Evolutionary conservation across 1,284 basidiomycete species (phyloP), one percentile per base, ranked within the genome.

Genomic region (Boletus semigastroideus): DNA sequence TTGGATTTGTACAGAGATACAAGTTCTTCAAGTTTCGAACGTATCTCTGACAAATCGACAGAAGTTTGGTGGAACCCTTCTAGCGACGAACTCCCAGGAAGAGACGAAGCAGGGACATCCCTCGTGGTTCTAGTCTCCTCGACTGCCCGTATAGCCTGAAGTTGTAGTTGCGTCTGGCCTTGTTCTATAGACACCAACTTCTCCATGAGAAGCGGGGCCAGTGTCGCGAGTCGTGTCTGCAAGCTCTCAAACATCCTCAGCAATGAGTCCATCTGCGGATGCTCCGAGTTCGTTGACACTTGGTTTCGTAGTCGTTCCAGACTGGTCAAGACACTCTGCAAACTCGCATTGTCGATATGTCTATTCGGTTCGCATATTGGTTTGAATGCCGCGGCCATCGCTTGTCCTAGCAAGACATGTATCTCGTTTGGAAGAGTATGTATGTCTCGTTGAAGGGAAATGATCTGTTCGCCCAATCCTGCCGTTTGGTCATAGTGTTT

Each of bases 381-480:
- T 34, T 49, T 52, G 9, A 34, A 14, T 22, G 48, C 43, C 12
- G 46, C 46, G 17, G 41, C 31, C 38, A 62, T 20, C 7, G 36
- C 48, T 42, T 54, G 54, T 10, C 50, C 50, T 25, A 73, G 44
- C 46, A 56, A 42, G 20, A 43, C 41, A 39, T 61, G 51, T 39
- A 68, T 56, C 34, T 69, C 59, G 16, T 59, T 48, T 39, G 68
- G 58, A 42, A 71, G 53, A 28, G 57, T 54, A 27, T 71, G 66
- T 22, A 76, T 58, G 41, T 75, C 71, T 27, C 60, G 59, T 42
- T 76, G 74, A 27, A 78, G 61, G 10, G 67, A 63, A 16, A 64
- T 57, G 14, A 77, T 59, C 41, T 71, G 72, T 48, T 71, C 65
- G 16, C 63, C 63, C 7, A 76, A 45, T 11, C 67, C 68, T 7